Percentiles rank a stretch among this genome's conserved stretches.
These are phyloP conservation scores for Penicillium steckii DNA, from an alignment of 495 filamentous ascomycete genomes.

Conservation along the genomic window DNA sequence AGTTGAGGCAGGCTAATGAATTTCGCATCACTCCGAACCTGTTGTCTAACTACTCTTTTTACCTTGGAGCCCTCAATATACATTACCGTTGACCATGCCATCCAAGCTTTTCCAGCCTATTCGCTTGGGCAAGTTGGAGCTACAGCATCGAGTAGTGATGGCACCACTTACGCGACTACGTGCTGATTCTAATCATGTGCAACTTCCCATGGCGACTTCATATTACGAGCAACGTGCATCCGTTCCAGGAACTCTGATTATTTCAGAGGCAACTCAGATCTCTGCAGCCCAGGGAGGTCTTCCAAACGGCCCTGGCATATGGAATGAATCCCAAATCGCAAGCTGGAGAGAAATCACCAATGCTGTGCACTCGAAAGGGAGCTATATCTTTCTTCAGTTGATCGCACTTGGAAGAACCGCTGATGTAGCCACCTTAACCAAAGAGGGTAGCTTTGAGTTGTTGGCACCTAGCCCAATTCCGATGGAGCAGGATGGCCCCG, in stretches of 20 bases:
- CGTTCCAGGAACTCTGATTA: slow-evolving; percentile 46
- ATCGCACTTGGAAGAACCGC: slow-evolving; percentile 64
- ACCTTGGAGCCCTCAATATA: no score
- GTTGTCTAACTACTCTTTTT: no score
- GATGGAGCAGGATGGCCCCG: slow-evolving; percentile 30
- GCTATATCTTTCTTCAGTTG: slow-evolving; percentile 64
- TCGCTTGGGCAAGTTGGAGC: no score
- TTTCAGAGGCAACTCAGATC: slow-evolving; percentile 65
- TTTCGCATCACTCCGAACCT: no score
- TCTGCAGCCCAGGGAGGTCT: slow-evolving; percentile 50
- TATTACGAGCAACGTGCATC: slow-evolving; percentile 53
- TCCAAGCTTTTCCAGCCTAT: no score
- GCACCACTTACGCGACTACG: slow-evolving; percentile 51
- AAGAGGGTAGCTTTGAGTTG: slow-evolving; percentile 35
- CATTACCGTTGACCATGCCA: no score
- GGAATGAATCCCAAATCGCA: slow-evolving; percentile 53
- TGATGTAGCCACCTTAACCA: slow-evolving; percentile 28
- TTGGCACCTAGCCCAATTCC: slow-evolving; percentile 48
- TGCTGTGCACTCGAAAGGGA: slow-evolving; percentile 63
- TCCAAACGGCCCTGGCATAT: slow-evolving; percentile 62
- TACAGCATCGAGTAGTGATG: slow-evolving; percentile 48
- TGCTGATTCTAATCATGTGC: slow-evolving; percentile 38
- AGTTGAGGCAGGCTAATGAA: no score
- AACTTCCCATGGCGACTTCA: slow-evolving; percentile 37
- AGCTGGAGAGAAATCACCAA: slow-evolving; percentile 62